Evolutionary conservation across 768 basidiomycete genomes (phyloP), one percentile per base, ranked within the genome.

Genomic region (Nidula microcarpa): DNA sequence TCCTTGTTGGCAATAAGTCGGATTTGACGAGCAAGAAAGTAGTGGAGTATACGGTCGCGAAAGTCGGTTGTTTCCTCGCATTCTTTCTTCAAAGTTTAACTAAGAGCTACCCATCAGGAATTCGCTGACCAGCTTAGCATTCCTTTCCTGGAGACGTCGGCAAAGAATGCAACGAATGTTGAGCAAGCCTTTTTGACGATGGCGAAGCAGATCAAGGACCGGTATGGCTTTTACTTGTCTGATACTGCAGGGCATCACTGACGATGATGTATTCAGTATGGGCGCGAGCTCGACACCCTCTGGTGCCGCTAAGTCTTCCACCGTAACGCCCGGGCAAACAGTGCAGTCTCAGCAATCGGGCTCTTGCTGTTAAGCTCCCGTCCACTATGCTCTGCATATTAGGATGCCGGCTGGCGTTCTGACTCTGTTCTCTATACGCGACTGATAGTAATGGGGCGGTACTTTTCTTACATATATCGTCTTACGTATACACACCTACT

Each of bases 181-280:
- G 97, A 99, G 70, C 94, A 99, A 72, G 95, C 97, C 5, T 99
- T 99, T 84, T 86, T 98, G 79, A 95, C 94, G 33, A 92, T 99
- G 84, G 95, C 97, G 3, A 91, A 96, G 78, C 91, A 93, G 73
- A 93, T 94, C 68, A 93, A 94, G 69, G 91, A 94, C 70, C 85
- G 91, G 91, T 89, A 62, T 33, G 82, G 57, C 16, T 51, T 10
- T 33, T 13, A 37, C 32, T 16, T 46, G 16, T 33, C 8, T 34
- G 34, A 49, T 18, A 47, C 1, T 53, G 6, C 7, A 47, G 4
- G 16, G 39, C n/a, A 36, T 41, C 17, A 32, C 13, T 45, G 23
- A 53, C 39, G 41, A 34, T 41, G 50, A 49, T 47, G 18, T 35
- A 11, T 17, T 36, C 51, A 94, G 92, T 59, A 93, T 94, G 89